Base-by-base conservation (phyloP, 768 basidiomycete genomes). In the Lentinula sp. region DNA sequence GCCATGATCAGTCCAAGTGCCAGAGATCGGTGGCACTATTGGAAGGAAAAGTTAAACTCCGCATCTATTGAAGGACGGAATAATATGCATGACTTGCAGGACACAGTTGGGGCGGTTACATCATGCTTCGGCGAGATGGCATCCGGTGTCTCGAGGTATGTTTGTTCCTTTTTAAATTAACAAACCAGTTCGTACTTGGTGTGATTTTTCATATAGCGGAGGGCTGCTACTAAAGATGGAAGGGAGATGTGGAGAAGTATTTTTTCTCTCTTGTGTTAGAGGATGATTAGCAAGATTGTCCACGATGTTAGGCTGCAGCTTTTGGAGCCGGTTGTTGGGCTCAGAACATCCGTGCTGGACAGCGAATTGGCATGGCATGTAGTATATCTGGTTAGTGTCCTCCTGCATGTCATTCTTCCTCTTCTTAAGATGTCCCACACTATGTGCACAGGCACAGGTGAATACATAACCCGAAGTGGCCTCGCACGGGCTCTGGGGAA, bases 51-150 rank as follows among this genome's bases (percentile, higher is more conserved):
- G 11, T 74, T 87, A 21, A 71, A 74, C 21, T 40, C 42, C 46
- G 18, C 39, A 7, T 21, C 28, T 4, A 54, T 59, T 10, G 63
- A 57, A 15, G 32, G 61, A 9, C 42, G 46, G 11, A 59, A 37
- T 46, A 63, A 37, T 60, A 62, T 70, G 65, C 65, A 67, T 62
- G 74, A 73, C 62, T 76, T 84, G 58, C 88, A 91, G 67, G 91
- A 93, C 69, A 93, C 91, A 0, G 91, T 93, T 5, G 91, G 91
- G 15, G 90, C 89, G n/a, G 77, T 91, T 39, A 84, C 76, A 13
- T 84, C 77, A 80, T 64, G 65, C 67, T 1, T 61, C 66, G 32
- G 79, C 74, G 3, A 75, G 15, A 66, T 85, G 57, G 84, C 86
- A 11, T 84, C 88, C n/a, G 89, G 89, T 2, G 89, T 91, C 15